These are phyloP conservation scores for Kodamaea hsintzibuensis DNA, from an alignment of 805 yeast genomes.

Conservation along the genomic window DNA sequence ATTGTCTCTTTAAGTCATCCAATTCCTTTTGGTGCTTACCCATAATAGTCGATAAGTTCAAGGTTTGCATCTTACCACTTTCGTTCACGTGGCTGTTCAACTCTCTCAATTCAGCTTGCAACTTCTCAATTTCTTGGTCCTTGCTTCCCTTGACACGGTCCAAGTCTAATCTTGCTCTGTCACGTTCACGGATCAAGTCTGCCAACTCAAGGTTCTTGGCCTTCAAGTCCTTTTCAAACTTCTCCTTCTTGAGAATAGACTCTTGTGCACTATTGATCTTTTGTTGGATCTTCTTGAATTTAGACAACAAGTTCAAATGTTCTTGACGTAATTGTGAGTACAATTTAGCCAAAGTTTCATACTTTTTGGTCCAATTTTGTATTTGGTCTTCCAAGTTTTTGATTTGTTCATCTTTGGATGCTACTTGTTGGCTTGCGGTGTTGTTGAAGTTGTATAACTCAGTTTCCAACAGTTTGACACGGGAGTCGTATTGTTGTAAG, in stretches of 20 bases:
- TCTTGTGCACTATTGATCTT: conserved; percentile 90
- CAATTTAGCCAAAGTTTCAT: conserved; percentile 84
- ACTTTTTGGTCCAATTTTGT: conserved; percentile 77
- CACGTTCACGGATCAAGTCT: conserved; percentile 85
- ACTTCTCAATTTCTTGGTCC: conserved; percentile 61
- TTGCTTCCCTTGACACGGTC: conserved; percentile 68
- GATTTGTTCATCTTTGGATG: conserved; percentile 74
- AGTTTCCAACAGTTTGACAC: conserved; percentile 77
- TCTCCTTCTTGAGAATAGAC: conserved; percentile 79
- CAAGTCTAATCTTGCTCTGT: conserved; percentile 79
- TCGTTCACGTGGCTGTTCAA: conserved; percentile 58
- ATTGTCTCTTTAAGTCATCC: conserved; percentile 39
- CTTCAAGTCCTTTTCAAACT: conserved; percentile 77
- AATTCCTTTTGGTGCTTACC: conserved; percentile 65
- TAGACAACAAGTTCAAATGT: conserved; percentile 74
- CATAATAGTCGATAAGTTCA: conserved; percentile 60
- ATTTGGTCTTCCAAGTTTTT: conserved; percentile 71
- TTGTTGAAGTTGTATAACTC: conserved; percentile 63
- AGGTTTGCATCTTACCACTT: conserved; percentile 60
- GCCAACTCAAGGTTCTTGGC: conserved; percentile 86
- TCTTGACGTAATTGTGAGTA: conserved; percentile 92
- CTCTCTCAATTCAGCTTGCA: conserved; percentile 65
- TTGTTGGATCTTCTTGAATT: conserved; percentile 78
- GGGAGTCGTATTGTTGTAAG: conserved; percentile 81
- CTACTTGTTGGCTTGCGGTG: conserved; percentile 70